Evolutionary conservation across 345 rosid species (phyloP), one percentile per base, ranked within the genome.

Genomic region (Lepidium sativum): DNA sequence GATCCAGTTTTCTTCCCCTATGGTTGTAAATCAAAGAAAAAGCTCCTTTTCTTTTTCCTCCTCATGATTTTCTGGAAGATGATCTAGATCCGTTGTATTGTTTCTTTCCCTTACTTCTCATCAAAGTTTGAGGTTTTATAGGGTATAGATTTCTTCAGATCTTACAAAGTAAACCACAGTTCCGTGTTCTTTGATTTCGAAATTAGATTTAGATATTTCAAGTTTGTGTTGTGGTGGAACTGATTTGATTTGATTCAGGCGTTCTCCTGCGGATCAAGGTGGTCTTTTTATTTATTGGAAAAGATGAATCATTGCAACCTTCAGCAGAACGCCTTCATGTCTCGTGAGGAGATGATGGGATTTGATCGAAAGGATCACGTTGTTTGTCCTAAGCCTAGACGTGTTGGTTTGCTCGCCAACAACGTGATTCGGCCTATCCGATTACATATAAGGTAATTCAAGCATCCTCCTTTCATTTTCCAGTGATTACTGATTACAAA

Each of bases 331-430:
- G 90, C 90, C 79, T 74, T 79, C 54, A 68, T 80, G 45, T 75
- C 82, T 49, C 65, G 77, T 17, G 94, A 87, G 52, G 96, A 83
- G 78, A 69, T 74, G 71, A 67, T 78, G 65, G 81, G 90, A 34
- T 67, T 68, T 41, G 88, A 83, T 47, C 78, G 66, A 33, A 83
- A 69, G 80, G 92, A 77, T 50, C 75, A 77, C 6, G 84, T 94
- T 21, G 80, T 83, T 68, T 94, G 97, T 69, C 99, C 97, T 11
- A 90, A 82, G 82, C 99, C 99, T 5, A 86, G 90, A 6, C 87
- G 96, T 15, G 71, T 82, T 49, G 90, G 91, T 54, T 61, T 73
- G 51, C 72, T 79, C 39, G 73, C 86, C 9, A 80, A 67, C 71
- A 82, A 63, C 71, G 70, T 72, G 1, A 68, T 45, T 43, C 73